Evolutionary conservation across 202 grass and related monocot species (phyloP).

Genomic region (Elaeis oleifera): DNA sequence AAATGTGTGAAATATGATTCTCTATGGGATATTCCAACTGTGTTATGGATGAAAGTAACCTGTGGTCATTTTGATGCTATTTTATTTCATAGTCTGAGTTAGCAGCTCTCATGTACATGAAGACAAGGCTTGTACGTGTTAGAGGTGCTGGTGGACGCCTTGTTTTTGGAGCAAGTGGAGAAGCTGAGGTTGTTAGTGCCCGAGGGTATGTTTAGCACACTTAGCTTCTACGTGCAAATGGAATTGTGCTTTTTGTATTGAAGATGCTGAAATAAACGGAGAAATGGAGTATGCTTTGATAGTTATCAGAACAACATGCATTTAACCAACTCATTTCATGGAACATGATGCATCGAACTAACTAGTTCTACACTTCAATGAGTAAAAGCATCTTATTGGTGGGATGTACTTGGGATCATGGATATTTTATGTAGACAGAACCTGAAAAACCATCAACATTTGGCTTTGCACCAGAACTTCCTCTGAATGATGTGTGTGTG

Average conservation of each 20-base stretch:
- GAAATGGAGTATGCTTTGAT: neutral
- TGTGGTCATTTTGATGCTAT: slow-evolving; percentile 15
- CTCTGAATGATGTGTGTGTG: no score
- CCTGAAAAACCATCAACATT: no score
- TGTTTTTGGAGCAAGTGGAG: slow-evolving; percentile 73
- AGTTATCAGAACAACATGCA: no score
- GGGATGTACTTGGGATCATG: no score
- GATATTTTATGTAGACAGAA: no score
- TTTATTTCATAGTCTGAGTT: slow-evolving; percentile 59
- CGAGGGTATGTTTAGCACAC: slow-evolving; percentile 49
- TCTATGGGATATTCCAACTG: no score
- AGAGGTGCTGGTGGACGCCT: slow-evolving; percentile 67
- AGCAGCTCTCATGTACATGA: slow-evolving; percentile 97
- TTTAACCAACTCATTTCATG: no score
- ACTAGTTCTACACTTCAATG: no score
- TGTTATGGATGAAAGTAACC: slow-evolving; percentile 18
- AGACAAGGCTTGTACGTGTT: slow-evolving; percentile 93
- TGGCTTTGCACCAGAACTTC: no score
- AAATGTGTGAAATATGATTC: no score
- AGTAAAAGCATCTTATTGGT: no score
- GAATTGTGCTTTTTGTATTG: neutral
- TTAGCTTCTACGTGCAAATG: slow-evolving; percentile 2
- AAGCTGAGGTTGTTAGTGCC: slow-evolving; percentile 99
- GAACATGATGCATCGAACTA: no score
- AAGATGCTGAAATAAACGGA: slow-evolving; percentile 7